Evolutionary conservation across 2,329 filamentous ascomycete genomes (phyloP), one percentile per base, ranked within the genome.

Genomic region (Eutypa lata): DNA sequence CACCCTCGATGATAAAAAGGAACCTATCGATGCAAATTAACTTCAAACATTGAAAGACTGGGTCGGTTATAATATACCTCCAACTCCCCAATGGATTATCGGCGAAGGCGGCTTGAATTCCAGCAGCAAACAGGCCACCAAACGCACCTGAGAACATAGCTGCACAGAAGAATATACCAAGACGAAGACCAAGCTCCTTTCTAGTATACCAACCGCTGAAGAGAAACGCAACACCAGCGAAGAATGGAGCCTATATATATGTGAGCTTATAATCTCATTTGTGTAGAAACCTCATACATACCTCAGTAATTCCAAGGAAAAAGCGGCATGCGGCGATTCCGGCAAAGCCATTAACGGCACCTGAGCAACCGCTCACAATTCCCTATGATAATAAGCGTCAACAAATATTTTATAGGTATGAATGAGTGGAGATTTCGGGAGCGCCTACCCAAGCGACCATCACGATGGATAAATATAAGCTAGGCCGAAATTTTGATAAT

Each of bases 401-500:
- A 26, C 7, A 7, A 19, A 8, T 46, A 10, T 50, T 16, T n/a
- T 7, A 18, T 33, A 66, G 57, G 40, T 38, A 16, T 7, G 16
- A 38, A 38, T 6, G 13, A 16, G 13, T 38, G 6, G 35, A 6
- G 35, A 14, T 4, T 7, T 16, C 6, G 6, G 35, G 35, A 37
- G 63, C 48, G n/a, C 73, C 73, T 72, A 38, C 35, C 35, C 73
- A 76, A 24, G 73, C 53, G 2, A 69, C 59, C 62, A 75, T 73
- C 14, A 67, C 68, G 4, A 56, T 56, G 5, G 71, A 71, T 7
- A 76, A 68, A 53, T 78, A 78, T 50, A 73, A 61, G 2, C 70
- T 72, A 11, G 76, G 76, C 2, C 71, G 69, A 22, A 76, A 65
- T 55, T 73, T 73, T 31, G 69, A 73, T 14, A 78, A 66, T 42